Evolutionary conservation across 805 yeast species (phyloP).

Genomic region (Lipomyces spencermartinsiae): DNA sequence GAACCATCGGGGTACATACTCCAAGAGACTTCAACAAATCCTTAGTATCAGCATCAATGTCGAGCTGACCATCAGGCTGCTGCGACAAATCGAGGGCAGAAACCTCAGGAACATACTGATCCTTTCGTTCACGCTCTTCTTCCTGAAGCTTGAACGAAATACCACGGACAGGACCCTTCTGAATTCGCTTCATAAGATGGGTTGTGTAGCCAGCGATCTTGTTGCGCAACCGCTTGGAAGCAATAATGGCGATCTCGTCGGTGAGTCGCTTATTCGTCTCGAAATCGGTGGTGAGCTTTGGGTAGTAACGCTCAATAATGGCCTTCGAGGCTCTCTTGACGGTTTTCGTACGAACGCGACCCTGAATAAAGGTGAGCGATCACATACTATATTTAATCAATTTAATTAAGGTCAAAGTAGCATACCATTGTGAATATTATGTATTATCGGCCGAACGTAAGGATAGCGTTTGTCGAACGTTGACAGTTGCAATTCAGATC

Average conservation of each 20-base stretch:
- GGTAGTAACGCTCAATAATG: slow-evolving; percentile 99
- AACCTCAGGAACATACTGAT: slow-evolving; percentile 99
- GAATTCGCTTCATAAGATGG: slow-evolving; percentile 99
- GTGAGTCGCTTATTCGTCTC: slow-evolving; percentile 99
- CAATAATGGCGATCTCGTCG: slow-evolving; percentile 97
- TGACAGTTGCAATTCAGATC: neutral
- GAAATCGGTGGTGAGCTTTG: slow-evolving; percentile 98
- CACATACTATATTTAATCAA: neutral
- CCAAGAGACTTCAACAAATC: slow-evolving; percentile 94
- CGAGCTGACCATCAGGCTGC: slow-evolving; percentile 93
- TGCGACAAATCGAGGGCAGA: slow-evolving; percentile 96
- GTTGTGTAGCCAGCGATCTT: slow-evolving; percentile 99
- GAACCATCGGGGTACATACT: slow-evolving; percentile 64
- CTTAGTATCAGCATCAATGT: slow-evolving; percentile 96
- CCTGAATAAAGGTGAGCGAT: slow-evolving; percentile 57
- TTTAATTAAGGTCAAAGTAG: neutral
- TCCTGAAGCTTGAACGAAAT: slow-evolving; percentile 99
- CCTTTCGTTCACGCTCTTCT: slow-evolving; percentile 99
- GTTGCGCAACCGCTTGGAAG: slow-evolving; percentile 99
- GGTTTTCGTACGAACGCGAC: slow-evolving; percentile 99
- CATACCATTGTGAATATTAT: slow-evolving; percentile 25
- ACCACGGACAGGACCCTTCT: slow-evolving; percentile 99
- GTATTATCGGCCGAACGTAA: neutral
- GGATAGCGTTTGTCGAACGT: neutral
- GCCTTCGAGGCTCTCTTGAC: slow-evolving; percentile 99